Evolutionary conservation across 768 basidiomycete species (phyloP).

Genomic region (Piloderma croceum): DNA sequence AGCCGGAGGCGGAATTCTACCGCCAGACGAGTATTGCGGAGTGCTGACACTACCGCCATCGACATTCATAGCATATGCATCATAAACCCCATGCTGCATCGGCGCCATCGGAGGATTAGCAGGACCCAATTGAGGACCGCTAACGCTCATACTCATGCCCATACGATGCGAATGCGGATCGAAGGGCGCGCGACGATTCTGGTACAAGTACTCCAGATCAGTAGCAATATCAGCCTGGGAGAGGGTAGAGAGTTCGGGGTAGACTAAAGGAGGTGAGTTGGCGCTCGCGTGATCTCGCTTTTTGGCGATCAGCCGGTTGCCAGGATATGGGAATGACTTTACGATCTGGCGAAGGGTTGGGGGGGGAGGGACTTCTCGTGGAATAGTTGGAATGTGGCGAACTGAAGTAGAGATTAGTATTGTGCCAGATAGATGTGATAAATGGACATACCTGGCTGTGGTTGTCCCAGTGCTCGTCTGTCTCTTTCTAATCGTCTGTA

Average conservation of each 20-base stretch:
- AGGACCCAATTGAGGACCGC: neutral
- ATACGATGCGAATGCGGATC: constrained; percentile 1
- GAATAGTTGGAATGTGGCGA: constrained; percentile 55
- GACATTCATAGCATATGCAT: neutral
- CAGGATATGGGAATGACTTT: constrained; percentile 49
- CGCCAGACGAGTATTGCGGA: constrained; percentile 1
- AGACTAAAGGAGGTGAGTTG: constrained; percentile 17
- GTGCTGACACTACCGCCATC: constrained; percentile 4
- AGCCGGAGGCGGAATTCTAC: constrained; percentile 1
- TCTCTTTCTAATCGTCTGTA: constrained; percentile 81
- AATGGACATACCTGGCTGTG: constrained; percentile 55
- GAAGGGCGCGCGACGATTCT: constrained; percentile 28
- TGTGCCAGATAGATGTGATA: constrained; percentile 1
- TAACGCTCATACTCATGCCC: neutral
- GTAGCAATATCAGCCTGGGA: constrained; percentile 41
- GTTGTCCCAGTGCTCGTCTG: constrained; percentile 70
- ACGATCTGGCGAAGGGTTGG: constrained; percentile 65
- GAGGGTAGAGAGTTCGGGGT: constrained; percentile 34
- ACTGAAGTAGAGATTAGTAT: constrained; percentile 28
- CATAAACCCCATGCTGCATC: neutral
- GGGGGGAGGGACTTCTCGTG: constrained; percentile 45
- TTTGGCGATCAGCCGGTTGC: constrained; percentile 9
- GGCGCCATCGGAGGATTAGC: neutral
- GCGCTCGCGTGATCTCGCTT: constrained; percentile 15
- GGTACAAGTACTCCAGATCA: constrained; percentile 52